A percentile compares a stretch with the other conserved stretches of the same genome.
Conservation (phyloP, 1,284 basidiomycete species). For the Irpex sp. region DNA sequence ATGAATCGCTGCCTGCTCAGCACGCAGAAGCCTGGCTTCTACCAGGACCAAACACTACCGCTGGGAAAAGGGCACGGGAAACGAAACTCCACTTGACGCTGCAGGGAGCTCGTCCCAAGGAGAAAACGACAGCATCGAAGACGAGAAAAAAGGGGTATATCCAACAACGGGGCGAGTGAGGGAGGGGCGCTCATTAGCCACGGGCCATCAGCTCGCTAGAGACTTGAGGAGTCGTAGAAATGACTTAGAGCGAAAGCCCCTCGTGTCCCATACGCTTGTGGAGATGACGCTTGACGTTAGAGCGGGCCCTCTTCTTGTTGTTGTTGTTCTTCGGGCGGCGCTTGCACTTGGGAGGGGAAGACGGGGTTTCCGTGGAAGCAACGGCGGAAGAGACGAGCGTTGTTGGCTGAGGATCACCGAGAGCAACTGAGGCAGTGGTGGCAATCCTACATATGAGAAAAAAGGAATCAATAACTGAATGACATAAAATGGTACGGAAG, state of each 20-base stretch:
- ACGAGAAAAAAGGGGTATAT: conserved; percentile 7
- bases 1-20: not conserved
- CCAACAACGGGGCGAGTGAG: not conserved
- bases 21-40: not conserved
- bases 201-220: no score
- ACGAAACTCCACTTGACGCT: not conserved
- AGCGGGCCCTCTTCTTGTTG: conserved; percentile 10
- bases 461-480: no score
- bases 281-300: conserved; percentile 11
- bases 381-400: not conserved
- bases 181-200: not conserved
- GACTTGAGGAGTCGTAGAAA: no score
- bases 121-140: not conserved
- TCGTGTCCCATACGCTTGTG: conserved; percentile 13
- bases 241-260: not conserved
- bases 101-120: not conserved
- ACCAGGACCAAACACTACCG: not conserved
- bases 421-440: not conserved
- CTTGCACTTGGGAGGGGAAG: not conserved
- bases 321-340: conserved; percentile 8
- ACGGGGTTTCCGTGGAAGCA: not conserved
- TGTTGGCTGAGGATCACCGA: not conserved
- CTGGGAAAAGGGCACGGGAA: not conserved
- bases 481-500: no score
- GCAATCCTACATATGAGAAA: no score